Base-by-base conservation (phyloP, 129 eudicot genomes). In the Pulicaria dysenterica region DNA sequence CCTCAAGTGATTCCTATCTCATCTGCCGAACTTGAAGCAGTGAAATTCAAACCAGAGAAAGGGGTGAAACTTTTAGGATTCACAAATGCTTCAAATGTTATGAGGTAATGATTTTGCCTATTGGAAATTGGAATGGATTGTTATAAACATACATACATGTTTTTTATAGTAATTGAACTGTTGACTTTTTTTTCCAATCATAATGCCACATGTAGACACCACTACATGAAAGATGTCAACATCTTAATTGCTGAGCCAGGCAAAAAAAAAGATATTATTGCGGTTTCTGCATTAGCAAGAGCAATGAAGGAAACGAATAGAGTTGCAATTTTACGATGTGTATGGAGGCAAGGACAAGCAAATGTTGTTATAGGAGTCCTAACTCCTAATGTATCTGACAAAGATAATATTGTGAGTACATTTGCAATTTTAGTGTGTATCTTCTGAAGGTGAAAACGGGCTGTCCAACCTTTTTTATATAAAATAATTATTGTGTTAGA, bases 1-100 rank as follows among this genome's bases (percentile, higher is more conserved):
- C 99, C 99, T 74, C 96, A 95, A 85, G 99, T 95, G 70, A 89
- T 95, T 72, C 99, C 99, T 38, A 83, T 95, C 49, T 91, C 99
- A 16, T 79, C 97, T 50, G 94, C 87, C 66, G 97, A 84, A 77
- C 80, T 69, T 83, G 99, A 95, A 55, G 94, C 99, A 51, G 96
- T 83, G 64, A 95, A 88, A 83, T 91, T 90, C 82, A 91, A 80
- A 81, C 96, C 99, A 40, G 99, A 95, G 76, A 95, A 95, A 72
- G 74, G 99, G 70, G 96, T 95, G 70, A 95, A 90, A 75, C 97
- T 95, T 68, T 84, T 95, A 67, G 99, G 99, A 13, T 90, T 95
- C 78, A 95, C 99, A 60, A 85, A 88, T 83, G 83, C 91, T 77
- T 81, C 89, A 62, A 91, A 90, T 80, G 68, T 91, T 78, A 82